Conservation (phyloP, 208 protist genomes). For the Acanthamoeba sp. region DNA sequence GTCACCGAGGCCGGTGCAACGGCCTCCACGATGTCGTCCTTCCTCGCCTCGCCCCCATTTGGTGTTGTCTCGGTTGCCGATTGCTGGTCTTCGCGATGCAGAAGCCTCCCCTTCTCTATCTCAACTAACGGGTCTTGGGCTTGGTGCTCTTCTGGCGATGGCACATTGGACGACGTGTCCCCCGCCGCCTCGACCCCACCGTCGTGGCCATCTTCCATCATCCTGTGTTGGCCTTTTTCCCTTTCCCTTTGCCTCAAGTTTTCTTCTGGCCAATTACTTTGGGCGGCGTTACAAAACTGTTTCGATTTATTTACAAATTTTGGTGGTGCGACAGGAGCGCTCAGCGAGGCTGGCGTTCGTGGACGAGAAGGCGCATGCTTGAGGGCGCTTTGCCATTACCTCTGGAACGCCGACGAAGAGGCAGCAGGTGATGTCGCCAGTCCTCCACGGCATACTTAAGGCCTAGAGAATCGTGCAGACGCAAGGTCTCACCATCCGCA, state of each 20-base stretch:
- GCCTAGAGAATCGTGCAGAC: background rate
- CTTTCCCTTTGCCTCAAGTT: background rate
- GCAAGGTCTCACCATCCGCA: background rate
- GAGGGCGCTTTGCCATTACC: background rate
- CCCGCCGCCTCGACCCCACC: background rate
- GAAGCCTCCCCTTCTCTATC: background rate
- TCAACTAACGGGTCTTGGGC: background rate
- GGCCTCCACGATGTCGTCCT: too few species aligned
- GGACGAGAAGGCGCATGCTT: background rate
- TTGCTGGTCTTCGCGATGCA: background rate
- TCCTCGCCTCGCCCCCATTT: too few species aligned
- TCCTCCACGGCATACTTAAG: background rate
- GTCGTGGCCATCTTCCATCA: background rate
- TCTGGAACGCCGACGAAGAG: too few species aligned
- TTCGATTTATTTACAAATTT: too few species aligned
- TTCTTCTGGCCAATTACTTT: too few species aligned
- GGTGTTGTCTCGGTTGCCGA: background rate
- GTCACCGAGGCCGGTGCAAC: too few species aligned
- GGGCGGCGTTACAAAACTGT: too few species aligned
- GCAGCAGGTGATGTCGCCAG: background rate
- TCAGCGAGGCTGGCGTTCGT: background rate
- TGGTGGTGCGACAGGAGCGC: background rate
- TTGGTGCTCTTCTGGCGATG: background rate
- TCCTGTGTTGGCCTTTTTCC: too few species aligned
- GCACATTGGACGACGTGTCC: background rate